Conservation (phyloP, 805 yeast species). For the Starmerella cellae region DNA sequence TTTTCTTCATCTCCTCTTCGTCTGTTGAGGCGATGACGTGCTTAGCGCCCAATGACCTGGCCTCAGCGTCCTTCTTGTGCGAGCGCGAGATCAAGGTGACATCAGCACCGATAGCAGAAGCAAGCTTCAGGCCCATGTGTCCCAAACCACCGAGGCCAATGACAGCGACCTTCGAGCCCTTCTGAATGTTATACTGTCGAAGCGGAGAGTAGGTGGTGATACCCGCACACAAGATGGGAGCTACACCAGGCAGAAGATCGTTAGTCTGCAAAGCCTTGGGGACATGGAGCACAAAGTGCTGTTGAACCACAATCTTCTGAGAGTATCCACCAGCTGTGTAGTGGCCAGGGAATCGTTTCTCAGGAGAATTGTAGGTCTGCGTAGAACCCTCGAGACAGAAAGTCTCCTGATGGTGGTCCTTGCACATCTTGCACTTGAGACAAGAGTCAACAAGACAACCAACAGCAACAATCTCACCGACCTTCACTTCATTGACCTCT, state of each 20-base stretch:
- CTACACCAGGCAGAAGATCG: constrained; percentile 37
- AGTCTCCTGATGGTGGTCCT: constrained; percentile 38
- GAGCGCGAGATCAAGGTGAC: constrained; percentile 46
- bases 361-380: constrained; percentile 37
- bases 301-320: constrained; percentile 34
- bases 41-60: constrained; percentile 42
- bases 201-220: constrained; percentile 60
- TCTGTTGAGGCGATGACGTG: constrained; percentile 40
- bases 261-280: constrained; percentile 37
- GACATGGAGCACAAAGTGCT: constrained; percentile 48
- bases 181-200: constrained; percentile 34
- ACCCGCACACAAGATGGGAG: constrained; percentile 70
- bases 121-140: constrained; percentile 47
- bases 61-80: constrained; percentile 38
- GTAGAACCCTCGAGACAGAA: constrained; percentile 37
- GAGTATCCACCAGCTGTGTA: constrained; percentile 44
- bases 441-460: constrained; percentile 62
- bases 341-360: constrained; percentile 44
- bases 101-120: constrained; percentile 51
- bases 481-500: constrained; percentile 36
- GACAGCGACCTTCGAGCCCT: constrained; percentile 43
- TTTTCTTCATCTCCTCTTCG: constrained; percentile 28
- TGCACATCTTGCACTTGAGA: constrained; percentile 48
- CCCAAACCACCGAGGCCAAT: constrained; percentile 60
- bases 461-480: constrained; percentile 69